Evolutionary conservation across 768 basidiomycete genomes (phyloP).

Genomic region (Pulveroboletus sp.): DNA sequence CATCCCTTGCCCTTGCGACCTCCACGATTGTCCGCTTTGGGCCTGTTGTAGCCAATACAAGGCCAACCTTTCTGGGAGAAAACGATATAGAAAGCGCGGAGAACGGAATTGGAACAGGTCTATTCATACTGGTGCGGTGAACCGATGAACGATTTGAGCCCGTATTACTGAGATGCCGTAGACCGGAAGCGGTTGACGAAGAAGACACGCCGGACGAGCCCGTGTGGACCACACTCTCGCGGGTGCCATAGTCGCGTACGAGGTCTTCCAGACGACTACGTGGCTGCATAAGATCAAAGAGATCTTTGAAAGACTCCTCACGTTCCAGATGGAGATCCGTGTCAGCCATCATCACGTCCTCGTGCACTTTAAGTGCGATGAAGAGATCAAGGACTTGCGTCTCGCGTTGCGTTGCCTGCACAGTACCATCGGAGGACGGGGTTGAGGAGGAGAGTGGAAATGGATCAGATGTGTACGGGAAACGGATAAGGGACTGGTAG

Average conservation of each 20-base stretch:
- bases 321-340: constrained; percentile 71
- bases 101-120: constrained; percentile 31
- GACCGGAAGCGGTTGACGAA: neutral
- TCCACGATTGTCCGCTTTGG: constrained; percentile 56
- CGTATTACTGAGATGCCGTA: neutral
- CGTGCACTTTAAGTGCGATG: constrained; percentile 75
- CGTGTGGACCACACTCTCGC: constrained; percentile 34
- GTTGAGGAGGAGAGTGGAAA: constrained; percentile 53
- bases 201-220: constrained; percentile 4
- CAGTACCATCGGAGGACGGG: constrained; percentile 18
- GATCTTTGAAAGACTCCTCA: constrained; percentile 73
- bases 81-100: constrained; percentile 38
- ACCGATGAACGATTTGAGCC: constrained; percentile 6
- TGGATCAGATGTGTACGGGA: constrained; percentile 75
- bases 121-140: neutral
- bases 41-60: constrained; percentile 30
- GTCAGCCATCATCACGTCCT: constrained; percentile 77
- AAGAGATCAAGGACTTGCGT: constrained; percentile 73
- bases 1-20: constrained; percentile 47
- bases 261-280: constrained; percentile 76
- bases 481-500: constrained; percentile 59
- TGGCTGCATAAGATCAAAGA: constrained; percentile 78
- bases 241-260: constrained; percentile 43
- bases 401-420: constrained; percentile 63
- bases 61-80: constrained; percentile 37